phyloP scores from a whole-genome alignment of 768 basidiomycete species.

The Boletus tomentosulus region DNA sequence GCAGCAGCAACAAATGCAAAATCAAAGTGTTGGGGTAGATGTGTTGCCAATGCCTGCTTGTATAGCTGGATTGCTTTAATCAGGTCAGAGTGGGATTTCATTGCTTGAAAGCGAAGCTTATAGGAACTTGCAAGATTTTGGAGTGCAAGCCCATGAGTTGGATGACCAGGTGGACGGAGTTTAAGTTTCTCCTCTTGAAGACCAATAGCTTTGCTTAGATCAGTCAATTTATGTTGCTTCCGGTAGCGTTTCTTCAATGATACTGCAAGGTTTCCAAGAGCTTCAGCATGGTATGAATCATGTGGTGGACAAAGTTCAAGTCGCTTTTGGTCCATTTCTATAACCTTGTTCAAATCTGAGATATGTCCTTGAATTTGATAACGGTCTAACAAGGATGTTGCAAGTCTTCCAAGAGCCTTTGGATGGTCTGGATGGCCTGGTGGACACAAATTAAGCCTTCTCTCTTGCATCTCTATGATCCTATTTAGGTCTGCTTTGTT shows the following conservation, averaged over 20 bases:
- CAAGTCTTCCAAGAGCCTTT: neutral
- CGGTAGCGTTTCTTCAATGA: neutral
- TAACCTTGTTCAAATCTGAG: neutral
- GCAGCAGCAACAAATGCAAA: neutral
- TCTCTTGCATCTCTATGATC: neutral
- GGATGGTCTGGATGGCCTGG: neutral
- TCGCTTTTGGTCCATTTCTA: neutral
- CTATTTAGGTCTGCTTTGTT: neutral
- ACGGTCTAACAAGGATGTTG: neutral
- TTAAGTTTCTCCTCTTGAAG: neutral
- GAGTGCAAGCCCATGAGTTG: neutral
- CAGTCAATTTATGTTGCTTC: neutral
- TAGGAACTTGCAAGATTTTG: neutral
- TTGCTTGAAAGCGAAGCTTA: neutral
- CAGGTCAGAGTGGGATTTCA: neutral
- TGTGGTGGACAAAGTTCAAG: neutral
- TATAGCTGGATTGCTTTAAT: neutral
- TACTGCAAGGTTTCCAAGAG: neutral
- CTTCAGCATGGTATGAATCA: neutral
- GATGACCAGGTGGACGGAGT: neutral
- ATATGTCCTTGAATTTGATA: neutral
- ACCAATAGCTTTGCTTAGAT: neutral
- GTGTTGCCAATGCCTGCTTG: neutral
- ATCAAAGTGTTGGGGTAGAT: neutral
- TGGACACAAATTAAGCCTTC: neutral